These are phyloP conservation scores for Barbatosphaeria neglecta DNA, from an alignment of 495 filamentous ascomycete species.

Conservation along the genomic window DNA sequence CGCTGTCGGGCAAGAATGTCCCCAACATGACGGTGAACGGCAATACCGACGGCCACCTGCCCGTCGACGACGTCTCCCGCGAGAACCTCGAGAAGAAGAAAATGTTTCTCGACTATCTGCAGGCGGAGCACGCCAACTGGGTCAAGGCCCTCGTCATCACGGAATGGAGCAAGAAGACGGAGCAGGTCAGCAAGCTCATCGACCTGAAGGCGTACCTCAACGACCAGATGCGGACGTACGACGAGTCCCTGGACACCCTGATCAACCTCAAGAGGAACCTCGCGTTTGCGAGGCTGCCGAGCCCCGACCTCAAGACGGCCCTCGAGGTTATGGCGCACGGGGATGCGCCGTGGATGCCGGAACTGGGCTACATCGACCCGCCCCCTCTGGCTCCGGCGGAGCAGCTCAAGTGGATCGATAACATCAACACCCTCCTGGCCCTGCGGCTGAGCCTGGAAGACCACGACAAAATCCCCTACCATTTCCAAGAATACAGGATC, in stretches of 20 bases:
- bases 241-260: slow-evolving; percentile 44
- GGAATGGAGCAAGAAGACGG: slow-evolving; percentile 73
- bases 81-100: slow-evolving; percentile 71
- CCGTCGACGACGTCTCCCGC: slow-evolving; percentile 42
- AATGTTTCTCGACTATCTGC: slow-evolving; percentile 60
- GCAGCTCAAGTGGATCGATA: slow-evolving; percentile 55
- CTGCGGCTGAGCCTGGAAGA: slow-evolving; percentile 72
- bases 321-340: slow-evolving; percentile 70
- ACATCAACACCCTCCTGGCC: slow-evolving; percentile 72
- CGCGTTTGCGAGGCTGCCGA: slow-evolving; percentile 54
- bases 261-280: slow-evolving; percentile 59
- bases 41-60: slow-evolving; percentile 24
- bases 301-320: slow-evolving; percentile 84
- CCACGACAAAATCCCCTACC: slow-evolving; percentile 58
- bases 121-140: slow-evolving; percentile 48
- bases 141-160: slow-evolving; percentile 83
- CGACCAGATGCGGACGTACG: slow-evolving; percentile 44
- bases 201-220: slow-evolving; percentile 68
- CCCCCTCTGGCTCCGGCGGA: slow-evolving; percentile 54
- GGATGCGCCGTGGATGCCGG: slow-evolving; percentile 61
- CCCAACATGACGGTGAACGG: slow-evolving; percentile 35
- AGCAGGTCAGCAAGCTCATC: slow-evolving; percentile 68
- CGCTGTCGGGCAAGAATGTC: slow-evolving; percentile 53
- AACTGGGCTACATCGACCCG: slow-evolving; percentile 72
- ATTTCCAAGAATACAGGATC: slow-evolving; percentile 64